Evolutionary conservation across 495 filamentous ascomycete genomes (phyloP).

Genomic region (Mycothermus thermophilus): DNA sequence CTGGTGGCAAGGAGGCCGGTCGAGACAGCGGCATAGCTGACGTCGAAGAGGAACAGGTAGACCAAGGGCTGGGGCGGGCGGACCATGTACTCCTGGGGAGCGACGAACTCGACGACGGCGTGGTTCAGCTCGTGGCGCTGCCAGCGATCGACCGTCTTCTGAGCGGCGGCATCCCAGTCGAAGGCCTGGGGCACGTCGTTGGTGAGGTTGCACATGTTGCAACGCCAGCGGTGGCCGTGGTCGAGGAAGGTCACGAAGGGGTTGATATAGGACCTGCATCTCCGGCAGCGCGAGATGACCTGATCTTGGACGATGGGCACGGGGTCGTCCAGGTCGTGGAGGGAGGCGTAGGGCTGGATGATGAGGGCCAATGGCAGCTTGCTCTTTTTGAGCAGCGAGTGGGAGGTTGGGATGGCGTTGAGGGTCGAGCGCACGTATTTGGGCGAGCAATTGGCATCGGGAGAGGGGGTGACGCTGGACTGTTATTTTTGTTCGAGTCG

Average conservation of each 20-base stretch:
- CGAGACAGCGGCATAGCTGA: conserved; percentile 82
- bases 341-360: conserved; percentile 85
- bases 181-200: conserved; percentile 98
- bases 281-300: conserved; percentile 88
- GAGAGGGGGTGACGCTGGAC: conserved; percentile 86
- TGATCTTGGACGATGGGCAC: conserved; percentile 91
- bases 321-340: conserved; percentile 83
- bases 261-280: conserved; percentile 95
- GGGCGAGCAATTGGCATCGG: conserved; percentile 78
- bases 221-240: conserved; percentile 93
- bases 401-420: conserved; percentile 82
- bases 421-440: conserved; percentile 94
- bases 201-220: conserved; percentile 98
- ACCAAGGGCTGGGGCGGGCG: conserved; percentile 91
- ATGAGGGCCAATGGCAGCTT: conserved; percentile 89
- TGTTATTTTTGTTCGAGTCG: conserved; percentile 28
- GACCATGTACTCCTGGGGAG: conserved; percentile 99
- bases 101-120: conserved; percentile 89
- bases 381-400: conserved; percentile 88
- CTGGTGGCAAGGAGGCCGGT: conserved; percentile 90
- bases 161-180: conserved; percentile 86
- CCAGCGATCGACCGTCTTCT: conserved; percentile 82
- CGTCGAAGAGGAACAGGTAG: conserved; percentile 96
- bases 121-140: conserved; percentile 84
- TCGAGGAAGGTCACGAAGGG: conserved; percentile 93